A percentile compares a stretch with the other conserved stretches of the same genome.
These are phyloP conservation scores for Dictyostelium citrinum DNA, from an alignment of 78 protist species.

Conservation along the genomic window DNA sequence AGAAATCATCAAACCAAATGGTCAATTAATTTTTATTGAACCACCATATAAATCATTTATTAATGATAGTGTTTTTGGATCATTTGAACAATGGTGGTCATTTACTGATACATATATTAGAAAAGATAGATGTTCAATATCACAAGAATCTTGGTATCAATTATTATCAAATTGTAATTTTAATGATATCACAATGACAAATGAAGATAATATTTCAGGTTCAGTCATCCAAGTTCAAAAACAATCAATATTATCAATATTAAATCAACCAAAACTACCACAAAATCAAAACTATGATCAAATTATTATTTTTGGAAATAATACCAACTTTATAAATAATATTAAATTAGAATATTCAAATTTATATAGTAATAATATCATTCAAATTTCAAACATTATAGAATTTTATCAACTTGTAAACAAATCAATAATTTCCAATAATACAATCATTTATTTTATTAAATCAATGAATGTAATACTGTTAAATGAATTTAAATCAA, in stretches of 20 bases:
- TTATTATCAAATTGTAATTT: not conserved
- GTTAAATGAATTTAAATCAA: not conserved
- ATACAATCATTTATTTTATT: not conserved
- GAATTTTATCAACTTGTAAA: not conserved
- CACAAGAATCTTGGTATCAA: not conserved
- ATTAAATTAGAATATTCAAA: not conserved
- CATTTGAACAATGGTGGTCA: slow-evolving; percentile 6
- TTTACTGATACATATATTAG: not conserved
- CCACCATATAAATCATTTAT: not conserved
- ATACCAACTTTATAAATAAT: not conserved
- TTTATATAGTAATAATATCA: not conserved
- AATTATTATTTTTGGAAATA: not conserved
- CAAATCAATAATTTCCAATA: not conserved
- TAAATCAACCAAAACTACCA: not conserved
- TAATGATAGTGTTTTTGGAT: not conserved
- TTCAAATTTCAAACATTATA: not conserved
- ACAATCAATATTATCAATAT: not conserved
- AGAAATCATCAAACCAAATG: not conserved
- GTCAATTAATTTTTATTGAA: not conserved
- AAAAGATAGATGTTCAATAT: not conserved
- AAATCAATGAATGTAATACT: not conserved
- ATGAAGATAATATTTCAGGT: not conserved
- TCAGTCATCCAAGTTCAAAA: not conserved
- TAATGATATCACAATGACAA: not conserved
- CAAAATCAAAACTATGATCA: not conserved